Conservation (phyloP, 805 yeast species). For the Hyphopichia homilentoma region DNA sequence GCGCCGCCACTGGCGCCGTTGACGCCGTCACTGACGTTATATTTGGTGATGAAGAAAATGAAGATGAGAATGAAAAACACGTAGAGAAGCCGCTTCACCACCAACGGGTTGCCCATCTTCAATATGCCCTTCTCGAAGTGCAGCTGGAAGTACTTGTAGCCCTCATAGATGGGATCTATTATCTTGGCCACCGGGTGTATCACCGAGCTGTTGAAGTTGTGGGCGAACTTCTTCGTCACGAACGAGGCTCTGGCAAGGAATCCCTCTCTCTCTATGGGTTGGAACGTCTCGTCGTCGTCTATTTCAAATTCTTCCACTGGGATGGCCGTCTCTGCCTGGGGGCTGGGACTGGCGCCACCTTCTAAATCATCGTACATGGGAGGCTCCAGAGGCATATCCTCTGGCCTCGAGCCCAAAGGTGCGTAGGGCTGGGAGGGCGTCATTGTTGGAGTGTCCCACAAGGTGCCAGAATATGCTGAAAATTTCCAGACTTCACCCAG, state of each 20-base stretch:
- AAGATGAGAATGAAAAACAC: slow-evolving; percentile 60
- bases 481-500: too few relatives aligned
- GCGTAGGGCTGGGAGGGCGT: slow-evolving; percentile 5
- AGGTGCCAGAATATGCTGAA: too few relatives aligned
- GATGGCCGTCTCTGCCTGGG: neutral
- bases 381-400: slow-evolving; percentile 10
- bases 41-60: slow-evolving; percentile 54
- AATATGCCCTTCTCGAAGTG: slow-evolving; percentile 56
- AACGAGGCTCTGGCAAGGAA: slow-evolving; percentile 36
- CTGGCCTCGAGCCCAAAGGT: slow-evolving; percentile 1
- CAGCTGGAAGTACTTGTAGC: slow-evolving; percentile 35
- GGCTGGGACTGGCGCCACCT: neutral
- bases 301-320: slow-evolving; percentile 13
- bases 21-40: slow-evolving; percentile 45
- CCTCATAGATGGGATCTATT: slow-evolving; percentile 51
- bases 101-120: slow-evolving; percentile 79
- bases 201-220: slow-evolving; percentile 30
- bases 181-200: slow-evolving; percentile 42
- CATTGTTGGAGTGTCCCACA: too few relatives aligned
- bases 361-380: slow-evolving; percentile 11
- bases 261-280: slow-evolving; percentile 14
- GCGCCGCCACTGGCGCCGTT: slow-evolving; percentile 40
- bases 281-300: slow-evolving; percentile 7
- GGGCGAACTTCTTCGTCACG: slow-evolving; percentile 31
- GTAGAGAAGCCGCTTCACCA: slow-evolving; percentile 72